A percentile compares a stretch with the other conserved stretches of the same genome.
phyloP scores from a whole-genome alignment of 441 rosid species.

The Isatis lusitanica region DNA sequence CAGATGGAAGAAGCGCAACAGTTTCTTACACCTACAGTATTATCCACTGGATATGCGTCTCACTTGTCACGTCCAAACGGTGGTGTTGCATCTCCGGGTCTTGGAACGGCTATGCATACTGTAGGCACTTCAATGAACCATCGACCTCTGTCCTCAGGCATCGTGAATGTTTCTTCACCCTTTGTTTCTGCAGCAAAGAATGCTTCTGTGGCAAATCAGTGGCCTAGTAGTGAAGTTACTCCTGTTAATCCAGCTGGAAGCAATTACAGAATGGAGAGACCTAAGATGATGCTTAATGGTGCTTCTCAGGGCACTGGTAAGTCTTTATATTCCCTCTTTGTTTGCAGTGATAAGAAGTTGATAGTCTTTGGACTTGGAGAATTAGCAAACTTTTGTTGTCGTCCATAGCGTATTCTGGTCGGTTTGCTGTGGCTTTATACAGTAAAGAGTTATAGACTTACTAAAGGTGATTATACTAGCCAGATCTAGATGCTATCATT shows the following conservation, averaged over 20 bases:
- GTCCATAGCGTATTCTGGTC: neutral
- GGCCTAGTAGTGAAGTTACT: constrained; percentile 40
- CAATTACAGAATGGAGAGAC: constrained; percentile 50
- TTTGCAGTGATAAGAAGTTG: neutral
- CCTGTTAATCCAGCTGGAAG: constrained; percentile 43
- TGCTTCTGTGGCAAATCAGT: constrained; percentile 39
- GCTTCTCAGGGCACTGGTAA: constrained; percentile 64
- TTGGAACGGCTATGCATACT: constrained; percentile 40
- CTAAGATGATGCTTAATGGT: constrained; percentile 48
- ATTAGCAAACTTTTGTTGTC: neutral
- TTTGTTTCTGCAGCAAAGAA: constrained; percentile 42
- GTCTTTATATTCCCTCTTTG: neutral
- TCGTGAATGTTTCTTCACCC: constrained; percentile 39
- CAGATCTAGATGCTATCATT: neutral
- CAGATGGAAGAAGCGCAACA: constrained; percentile 84
- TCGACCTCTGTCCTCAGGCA: constrained; percentile 44
- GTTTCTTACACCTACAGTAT: constrained; percentile 36
- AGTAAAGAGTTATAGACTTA: neutral
- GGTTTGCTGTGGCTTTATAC: constrained; percentile 11
- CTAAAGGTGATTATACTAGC: neutral
- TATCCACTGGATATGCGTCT: constrained; percentile 43
- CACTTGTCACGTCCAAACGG: constrained; percentile 49
- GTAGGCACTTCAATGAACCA: constrained; percentile 36
- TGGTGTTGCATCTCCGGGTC: constrained; percentile 41
- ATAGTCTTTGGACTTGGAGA: constrained; percentile 10